Base-by-base conservation (phyloP, 2,329 filamentous ascomycete genomes). In the Xylariaceae sp. region DNA sequence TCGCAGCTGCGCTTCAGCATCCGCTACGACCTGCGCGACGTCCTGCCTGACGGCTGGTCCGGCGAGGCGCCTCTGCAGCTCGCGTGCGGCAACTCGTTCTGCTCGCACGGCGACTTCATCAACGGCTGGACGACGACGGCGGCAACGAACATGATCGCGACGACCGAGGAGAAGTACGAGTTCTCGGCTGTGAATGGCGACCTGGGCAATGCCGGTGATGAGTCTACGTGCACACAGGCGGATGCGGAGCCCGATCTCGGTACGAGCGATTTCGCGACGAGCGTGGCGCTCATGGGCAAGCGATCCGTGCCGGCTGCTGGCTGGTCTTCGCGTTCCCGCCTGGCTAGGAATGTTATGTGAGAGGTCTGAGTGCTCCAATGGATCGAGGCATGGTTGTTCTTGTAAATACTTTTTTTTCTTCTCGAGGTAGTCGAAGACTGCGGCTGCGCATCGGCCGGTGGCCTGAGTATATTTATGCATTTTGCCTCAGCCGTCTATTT, bases 51-150 rank as follows among this genome's bases (percentile, higher is more conserved):
- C 19, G 67, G 68, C 11, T 70, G 67, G 68, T 56, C 45, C 34
- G 67, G 67, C 33, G 56, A 53, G 0, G 58, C 67, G 17, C 68
- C 68, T 2, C 44, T 70, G 26, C 57, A 64, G 50, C 59, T 69
- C 4, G 59, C 67, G 1, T 66, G 57, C 40, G 64, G 64, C 15
- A 47, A 35, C 34, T 7, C 34, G 9, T 35, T 35, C 51, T 66
- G 62, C 55, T 59, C 54, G 28, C 69, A 72, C 43, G 68, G 69
- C 24, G 69, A 72, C 48, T 72, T 72, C 47, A 67, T 72, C 51
- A 71, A 69, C 22, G 69, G 61, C 13, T 72, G 69, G 69, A 62
- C 61, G 2, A 50, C 53, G 15, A 66, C 69, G 31, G 66, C 65
- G 0, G 67, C 66, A 0, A 33, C 52, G 45, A 66, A 64, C 42